A percentile compares a stretch with the other conserved stretches of the same genome.
These are phyloP conservation scores for Xylariaceae sp. DNA, from an alignment of 2,329 filamentous ascomycete genomes.

Conservation along the genomic window DNA sequence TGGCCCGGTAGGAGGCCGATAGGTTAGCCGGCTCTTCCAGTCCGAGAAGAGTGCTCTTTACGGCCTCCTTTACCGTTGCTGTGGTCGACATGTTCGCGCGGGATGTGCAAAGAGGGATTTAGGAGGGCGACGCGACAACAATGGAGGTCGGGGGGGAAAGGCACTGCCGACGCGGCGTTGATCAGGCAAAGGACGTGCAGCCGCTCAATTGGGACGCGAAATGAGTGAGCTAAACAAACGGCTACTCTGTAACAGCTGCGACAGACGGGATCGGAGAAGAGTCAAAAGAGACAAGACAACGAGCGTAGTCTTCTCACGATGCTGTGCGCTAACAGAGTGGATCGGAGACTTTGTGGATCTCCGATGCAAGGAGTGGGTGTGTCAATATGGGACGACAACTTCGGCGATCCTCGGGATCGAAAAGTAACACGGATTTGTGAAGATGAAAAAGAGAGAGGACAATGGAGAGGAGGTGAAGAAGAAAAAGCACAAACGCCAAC, in stretches of 20 bases:
- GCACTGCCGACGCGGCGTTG: too few species aligned
- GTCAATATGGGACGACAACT: slow-evolving; percentile 1
- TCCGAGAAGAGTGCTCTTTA: slow-evolving; percentile 78
- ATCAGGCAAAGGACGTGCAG: too few species aligned
- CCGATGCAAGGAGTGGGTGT: slow-evolving; percentile 21
- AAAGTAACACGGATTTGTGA: slow-evolving; percentile 2
- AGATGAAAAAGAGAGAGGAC: slow-evolving; percentile 13
- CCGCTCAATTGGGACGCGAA: too few species aligned
- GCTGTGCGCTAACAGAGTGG: slow-evolving; percentile 1
- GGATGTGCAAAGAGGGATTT: not conserved
- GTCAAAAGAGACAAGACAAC: slow-evolving; percentile 5
- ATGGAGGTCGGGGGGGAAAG: too few species aligned
- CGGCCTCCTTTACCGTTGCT: slow-evolving; percentile 56
- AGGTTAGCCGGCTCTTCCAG: slow-evolving; percentile 52
- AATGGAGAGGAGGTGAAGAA: slow-evolving; percentile 5
- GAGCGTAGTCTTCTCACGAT: slow-evolving; percentile 13
- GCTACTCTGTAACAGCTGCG: too few species aligned
- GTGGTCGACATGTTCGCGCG: slow-evolving; percentile 37
- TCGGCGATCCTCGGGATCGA: slow-evolving; percentile 20
- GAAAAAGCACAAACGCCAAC: too few species aligned
- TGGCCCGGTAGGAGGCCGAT: slow-evolving; percentile 67
- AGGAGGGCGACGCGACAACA: not conserved
- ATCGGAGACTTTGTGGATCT: slow-evolving; percentile 18
- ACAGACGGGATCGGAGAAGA: slow-evolving; percentile 9
- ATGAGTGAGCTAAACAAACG: too few species aligned